phyloP scores from a whole-genome alignment of 208 protist genomes.

The Angomonas ambiguus region DNA sequence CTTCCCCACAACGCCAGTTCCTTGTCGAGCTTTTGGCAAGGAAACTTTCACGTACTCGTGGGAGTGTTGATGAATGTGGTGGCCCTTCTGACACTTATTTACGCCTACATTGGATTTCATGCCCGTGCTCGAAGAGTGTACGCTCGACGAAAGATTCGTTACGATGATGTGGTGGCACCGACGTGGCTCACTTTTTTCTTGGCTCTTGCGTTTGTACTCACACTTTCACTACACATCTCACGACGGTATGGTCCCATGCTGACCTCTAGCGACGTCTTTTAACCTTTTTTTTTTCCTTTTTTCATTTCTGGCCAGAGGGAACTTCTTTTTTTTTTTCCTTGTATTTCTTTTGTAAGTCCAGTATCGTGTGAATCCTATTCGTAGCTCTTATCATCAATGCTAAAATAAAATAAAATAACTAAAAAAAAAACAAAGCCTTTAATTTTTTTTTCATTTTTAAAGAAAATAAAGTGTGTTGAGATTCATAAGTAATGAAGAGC shows the following conservation, averaged over 20 bases:
- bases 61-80: constrained; percentile 48
- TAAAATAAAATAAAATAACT: constrained; percentile 2
- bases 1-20: constrained; percentile 44
- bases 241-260: constrained; percentile 84
- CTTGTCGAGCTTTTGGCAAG: constrained; percentile 50
- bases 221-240: constrained; percentile 47
- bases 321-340: constrained; percentile 2
- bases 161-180: constrained; percentile 63
- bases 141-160: constrained; percentile 81
- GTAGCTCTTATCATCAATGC: neutral
- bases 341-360: neutral
- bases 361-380: too few species aligned
- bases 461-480: neutral
- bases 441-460: constrained; percentile 1
- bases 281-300: constrained; percentile 7
- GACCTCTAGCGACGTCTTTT: constrained; percentile 65
- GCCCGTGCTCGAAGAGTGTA: constrained; percentile 75
- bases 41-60: constrained; percentile 61
- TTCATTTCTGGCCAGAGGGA: neutral
- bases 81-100: constrained; percentile 52
- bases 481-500: too few species aligned
- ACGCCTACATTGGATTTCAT: constrained; percentile 74
- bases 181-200: constrained; percentile 68
- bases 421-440: too few species aligned
- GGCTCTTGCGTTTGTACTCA: constrained; percentile 33